A percentile compares a stretch with the other conserved stretches of the same genome.
These are phyloP conservation scores for Vaccinium darrowii DNA, from an alignment of 148 eudicot species.

Conservation along the genomic window DNA sequence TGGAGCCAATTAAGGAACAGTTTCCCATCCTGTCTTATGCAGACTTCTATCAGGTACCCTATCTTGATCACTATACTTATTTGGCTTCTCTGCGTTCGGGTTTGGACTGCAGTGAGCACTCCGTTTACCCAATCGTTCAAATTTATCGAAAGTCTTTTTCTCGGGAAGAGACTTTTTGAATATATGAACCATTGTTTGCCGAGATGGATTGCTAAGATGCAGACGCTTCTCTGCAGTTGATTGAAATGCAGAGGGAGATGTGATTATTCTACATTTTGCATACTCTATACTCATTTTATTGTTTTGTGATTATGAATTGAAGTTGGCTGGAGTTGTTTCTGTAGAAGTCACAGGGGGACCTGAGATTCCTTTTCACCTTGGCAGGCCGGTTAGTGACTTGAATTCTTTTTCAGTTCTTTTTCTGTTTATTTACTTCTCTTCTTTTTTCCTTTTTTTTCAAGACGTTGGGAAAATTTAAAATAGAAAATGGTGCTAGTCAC, in stretches of 20 bases:
- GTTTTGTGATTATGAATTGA: neutral
- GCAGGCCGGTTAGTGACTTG: constrained; percentile 48
- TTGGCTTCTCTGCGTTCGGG: too few relatives aligned
- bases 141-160: too few relatives aligned
- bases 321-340: constrained; percentile 73
- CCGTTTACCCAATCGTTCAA: too few relatives aligned
- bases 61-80: too few relatives aligned
- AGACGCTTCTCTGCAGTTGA: too few relatives aligned
- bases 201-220: neutral
- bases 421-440: neutral
- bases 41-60: constrained; percentile 60
- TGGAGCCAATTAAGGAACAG: constrained; percentile 67
- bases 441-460: neutral
- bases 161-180: too few relatives aligned
- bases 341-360: constrained; percentile 72
- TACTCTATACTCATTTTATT: neutral
- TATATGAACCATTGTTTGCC: neutral
- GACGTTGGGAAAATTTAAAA: neutral
- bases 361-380: constrained; percentile 71
- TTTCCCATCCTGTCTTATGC: constrained; percentile 54
- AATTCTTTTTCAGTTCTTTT: too few relatives aligned
- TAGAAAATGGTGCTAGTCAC: neutral
- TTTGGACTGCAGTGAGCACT: too few relatives aligned
- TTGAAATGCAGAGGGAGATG: neutral
- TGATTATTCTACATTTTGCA: neutral